phyloP scores from a whole-genome alignment of 176 grass and related monocot species.

The Secale cereale region DNA sequence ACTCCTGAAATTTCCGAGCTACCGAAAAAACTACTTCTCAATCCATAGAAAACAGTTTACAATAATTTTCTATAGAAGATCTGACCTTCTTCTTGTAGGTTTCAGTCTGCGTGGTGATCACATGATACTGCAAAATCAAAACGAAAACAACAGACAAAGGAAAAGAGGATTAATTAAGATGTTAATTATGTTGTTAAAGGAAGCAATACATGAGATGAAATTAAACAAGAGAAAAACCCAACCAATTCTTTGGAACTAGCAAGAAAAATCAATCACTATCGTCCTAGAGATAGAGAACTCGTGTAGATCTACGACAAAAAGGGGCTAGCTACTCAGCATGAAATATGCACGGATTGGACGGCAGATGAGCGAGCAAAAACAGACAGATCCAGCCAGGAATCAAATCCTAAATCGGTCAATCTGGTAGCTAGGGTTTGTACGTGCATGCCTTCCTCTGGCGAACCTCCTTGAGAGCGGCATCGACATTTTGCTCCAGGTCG shows the following conservation, averaged over 20 bases:
- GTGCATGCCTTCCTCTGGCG: conserved; percentile 67
- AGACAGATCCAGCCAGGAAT: not conserved
- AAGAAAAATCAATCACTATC: too few species aligned
- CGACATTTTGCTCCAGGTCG: conserved; percentile 85
- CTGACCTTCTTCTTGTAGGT: conserved; percentile 97
- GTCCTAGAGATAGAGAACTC: not conserved
- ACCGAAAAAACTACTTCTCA: not conserved
- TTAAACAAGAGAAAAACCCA: not conserved
- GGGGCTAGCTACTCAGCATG: conserved; percentile 8
- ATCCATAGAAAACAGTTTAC: not conserved
- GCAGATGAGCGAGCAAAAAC: not conserved
- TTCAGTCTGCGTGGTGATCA: conserved; percentile 81
- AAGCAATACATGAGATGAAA: not conserved
- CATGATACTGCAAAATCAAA: conserved; percentile 67
- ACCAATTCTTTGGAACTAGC: not conserved
- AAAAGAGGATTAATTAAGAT: not conserved
- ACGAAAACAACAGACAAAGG: not conserved
- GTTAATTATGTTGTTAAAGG: not conserved
- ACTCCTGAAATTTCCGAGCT: not conserved
- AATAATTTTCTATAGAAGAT: not conserved
- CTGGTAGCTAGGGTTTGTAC: conserved; percentile 18
- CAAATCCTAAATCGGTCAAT: not conserved
- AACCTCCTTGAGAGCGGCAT: conserved; percentile 73
- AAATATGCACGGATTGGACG: conserved; percentile 40
- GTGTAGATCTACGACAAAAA: not conserved